Conservation (phyloP, 2,329 filamentous ascomycete genomes). For the Calonectria honghensis region DNA sequence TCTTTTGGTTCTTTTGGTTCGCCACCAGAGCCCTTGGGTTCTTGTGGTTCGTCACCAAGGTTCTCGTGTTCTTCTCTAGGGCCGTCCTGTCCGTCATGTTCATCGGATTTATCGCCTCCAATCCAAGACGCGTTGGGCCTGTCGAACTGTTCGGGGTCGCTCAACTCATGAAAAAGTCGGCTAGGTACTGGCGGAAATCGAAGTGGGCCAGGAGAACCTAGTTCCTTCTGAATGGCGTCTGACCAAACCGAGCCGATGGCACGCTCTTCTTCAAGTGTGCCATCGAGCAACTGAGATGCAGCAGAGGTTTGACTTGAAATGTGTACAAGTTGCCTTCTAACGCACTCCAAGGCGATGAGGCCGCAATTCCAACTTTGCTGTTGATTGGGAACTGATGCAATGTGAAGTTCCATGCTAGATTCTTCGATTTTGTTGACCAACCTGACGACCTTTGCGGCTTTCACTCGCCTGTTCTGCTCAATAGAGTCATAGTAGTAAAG, state of each 20-base stretch:
- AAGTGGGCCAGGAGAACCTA: background rate
- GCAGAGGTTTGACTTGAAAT: background rate
- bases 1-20: no score
- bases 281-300: background rate
- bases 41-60: no score
- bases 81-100: no score
- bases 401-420: background rate
- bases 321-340: background rate
- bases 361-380: background rate
- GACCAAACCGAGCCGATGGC: background rate
- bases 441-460: background rate
- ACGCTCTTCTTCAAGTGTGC: background rate
- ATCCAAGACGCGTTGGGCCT: background rate
- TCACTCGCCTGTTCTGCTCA: fast-evolving
- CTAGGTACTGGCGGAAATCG: background rate
- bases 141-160: background rate
- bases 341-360: background rate
- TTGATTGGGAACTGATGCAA: background rate
- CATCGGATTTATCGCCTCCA: background rate
- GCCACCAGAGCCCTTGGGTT: no score
- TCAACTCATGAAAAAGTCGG: background rate
- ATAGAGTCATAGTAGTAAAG: background rate
- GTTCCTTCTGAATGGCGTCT: background rate
- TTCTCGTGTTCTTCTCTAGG: no score
- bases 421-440: background rate